Evolutionary conservation across 805 yeast genomes (phyloP), one percentile per base, ranked within the genome.

Genomic region (Candida sakaeoensis): DNA sequence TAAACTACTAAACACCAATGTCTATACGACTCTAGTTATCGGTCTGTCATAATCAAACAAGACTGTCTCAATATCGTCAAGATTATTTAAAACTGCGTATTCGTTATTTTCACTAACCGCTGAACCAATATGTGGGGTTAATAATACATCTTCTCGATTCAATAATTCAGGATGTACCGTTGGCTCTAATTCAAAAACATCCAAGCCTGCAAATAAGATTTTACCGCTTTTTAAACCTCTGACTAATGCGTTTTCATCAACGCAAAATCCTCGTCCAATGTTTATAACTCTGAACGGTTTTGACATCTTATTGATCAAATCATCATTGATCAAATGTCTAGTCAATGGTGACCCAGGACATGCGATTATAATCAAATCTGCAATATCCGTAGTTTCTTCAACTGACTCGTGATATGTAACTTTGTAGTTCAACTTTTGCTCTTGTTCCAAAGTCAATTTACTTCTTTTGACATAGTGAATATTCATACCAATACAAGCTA

Each of bases 71-170:
- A 84, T 73, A 53, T 83, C 83, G 34, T 67, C 56, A 55, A 84
- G 54, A 24, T 85, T 79, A 29, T 62, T 61, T 4, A 60, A 52
- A 1, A 81, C 75, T 24, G 85, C 75, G 15, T 58, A 56, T 39
- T 69, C 63, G 46, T 72, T 74, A 50, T 77, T 77, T 45, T 79
- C 81, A 8, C 59, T 53, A 0, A 87, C 80, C 4, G 82, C 72
- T 16, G 87, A 79, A 0, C 88, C 93, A 33, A 83, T 55, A 56
- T 85, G 93, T 2, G 93, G 93, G 9, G 83, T 70, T 31, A 81
- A 59, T 0, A 79, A 61, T 12, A 84, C 85, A 54, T 84, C 88
- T 49, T 75, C 69, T 54, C 90, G 70, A 3, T 65, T 60, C 26
- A 73, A 45, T 31, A 81, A 68, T 24, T 67, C 76, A 12, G 68